Percentiles rank a stretch among this genome's conserved stretches.
Evolutionary conservation across 768 basidiomycete species (phyloP).

Genomic region (Leccinum disarticulatum): DNA sequence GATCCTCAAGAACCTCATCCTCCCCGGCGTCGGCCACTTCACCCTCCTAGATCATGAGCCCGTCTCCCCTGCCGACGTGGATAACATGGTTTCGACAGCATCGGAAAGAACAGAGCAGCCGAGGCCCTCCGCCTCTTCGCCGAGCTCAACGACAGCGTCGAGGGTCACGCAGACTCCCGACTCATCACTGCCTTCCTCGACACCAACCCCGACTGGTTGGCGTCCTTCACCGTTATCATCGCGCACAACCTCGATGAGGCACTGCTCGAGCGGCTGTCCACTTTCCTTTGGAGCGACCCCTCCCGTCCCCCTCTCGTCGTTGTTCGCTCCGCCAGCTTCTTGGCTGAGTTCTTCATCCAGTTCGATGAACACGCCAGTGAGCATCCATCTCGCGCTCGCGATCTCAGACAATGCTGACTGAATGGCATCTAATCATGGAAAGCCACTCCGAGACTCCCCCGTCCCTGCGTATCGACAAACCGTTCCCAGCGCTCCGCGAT

Average conservation of each 20-base stretch:
- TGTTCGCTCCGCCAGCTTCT: slow-evolving; percentile 86
- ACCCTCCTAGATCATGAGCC: slow-evolving; percentile 72
- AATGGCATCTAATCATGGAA: slow-evolving; percentile 66
- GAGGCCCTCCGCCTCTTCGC: slow-evolving; percentile 74
- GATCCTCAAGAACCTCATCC: slow-evolving; percentile 88
- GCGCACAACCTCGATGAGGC: slow-evolving; percentile 72
- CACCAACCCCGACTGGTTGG: slow-evolving; percentile 50
- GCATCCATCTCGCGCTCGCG: slow-evolving; percentile 26
- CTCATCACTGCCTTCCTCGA: slow-evolving; percentile 59
- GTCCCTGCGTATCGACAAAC: slow-evolving; percentile 82
- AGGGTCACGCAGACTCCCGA: slow-evolving; percentile 61
- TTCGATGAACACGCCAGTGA: slow-evolving; percentile 83
- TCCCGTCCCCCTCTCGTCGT: slow-evolving; percentile 67
- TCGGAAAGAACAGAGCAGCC: slow-evolving; percentile 76
- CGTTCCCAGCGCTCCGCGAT: slow-evolving; percentile 80
- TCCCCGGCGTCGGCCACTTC: slow-evolving; percentile 93
- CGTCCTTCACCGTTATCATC: slow-evolving; percentile 76
- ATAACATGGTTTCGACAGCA: slow-evolving; percentile 40
- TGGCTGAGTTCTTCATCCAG: slow-evolving; percentile 87
- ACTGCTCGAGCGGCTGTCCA: slow-evolving; percentile 57
- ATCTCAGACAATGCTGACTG: background rate
- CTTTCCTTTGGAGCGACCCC: slow-evolving; percentile 66
- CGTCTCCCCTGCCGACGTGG: no score
- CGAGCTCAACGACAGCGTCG: slow-evolving; percentile 88
- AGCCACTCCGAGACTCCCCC: slow-evolving; percentile 76